These are phyloP conservation scores for Cercospora zeina DNA, from an alignment of 2,329 filamentous ascomycete genomes.

Conservation along the genomic window DNA sequence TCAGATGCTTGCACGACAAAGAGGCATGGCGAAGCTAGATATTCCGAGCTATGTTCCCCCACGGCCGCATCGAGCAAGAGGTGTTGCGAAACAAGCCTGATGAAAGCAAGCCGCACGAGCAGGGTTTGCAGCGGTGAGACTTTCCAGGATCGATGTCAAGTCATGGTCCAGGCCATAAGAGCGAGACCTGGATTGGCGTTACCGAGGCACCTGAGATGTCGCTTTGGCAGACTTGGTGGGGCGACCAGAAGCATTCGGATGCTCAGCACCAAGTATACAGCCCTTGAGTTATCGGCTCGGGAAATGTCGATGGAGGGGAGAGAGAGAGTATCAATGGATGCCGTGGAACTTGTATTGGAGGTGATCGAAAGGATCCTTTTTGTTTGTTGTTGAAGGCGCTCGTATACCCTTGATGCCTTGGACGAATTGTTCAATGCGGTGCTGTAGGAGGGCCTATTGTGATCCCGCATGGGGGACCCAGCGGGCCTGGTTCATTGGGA, in stretches of 20 bases:
- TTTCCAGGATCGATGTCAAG: background rate
- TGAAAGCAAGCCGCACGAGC: background rate
- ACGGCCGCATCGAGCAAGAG: background rate
- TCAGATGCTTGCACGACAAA: background rate
- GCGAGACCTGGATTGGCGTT: background rate
- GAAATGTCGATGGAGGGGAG: background rate
- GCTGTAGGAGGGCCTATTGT: background rate
- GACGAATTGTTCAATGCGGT: background rate
- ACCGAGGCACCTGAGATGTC: background rate
- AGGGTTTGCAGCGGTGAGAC: background rate
- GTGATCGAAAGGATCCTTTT: background rate
- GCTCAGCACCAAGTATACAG: background rate
- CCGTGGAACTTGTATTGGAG: background rate
- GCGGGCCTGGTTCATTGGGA: background rate
- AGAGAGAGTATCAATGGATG: background rate
- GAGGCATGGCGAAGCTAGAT: conserved; percentile 3
- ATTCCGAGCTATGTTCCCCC: background rate
- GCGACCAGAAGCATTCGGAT: background rate
- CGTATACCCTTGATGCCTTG: background rate
- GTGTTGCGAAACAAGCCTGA: background rate
- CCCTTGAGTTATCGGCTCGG: background rate
- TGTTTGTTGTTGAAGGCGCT: background rate
- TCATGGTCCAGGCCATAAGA: background rate
- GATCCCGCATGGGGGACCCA: background rate
- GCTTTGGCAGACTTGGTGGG: background rate